Base-by-base conservation (phyloP, 2,329 filamentous ascomycete genomes). In the Aotearoamyces nothofagi region DNA sequence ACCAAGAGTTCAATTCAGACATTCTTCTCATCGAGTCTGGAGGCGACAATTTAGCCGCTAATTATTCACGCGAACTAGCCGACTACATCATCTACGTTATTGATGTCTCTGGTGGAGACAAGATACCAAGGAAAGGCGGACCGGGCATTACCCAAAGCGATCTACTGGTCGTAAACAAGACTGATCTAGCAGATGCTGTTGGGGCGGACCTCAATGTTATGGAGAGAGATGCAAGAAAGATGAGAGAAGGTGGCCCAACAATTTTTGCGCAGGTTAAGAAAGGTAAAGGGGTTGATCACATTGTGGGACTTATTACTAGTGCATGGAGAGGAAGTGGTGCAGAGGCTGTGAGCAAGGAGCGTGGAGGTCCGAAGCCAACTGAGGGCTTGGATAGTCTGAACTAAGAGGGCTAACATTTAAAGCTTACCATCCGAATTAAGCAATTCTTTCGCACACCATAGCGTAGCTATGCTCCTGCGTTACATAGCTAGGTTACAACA, bases 61-160 rank as follows among this genome's bases (percentile, higher is more conserved):
- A 98, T 61, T 98, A 98, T 65, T 81, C 72, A 31, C 69, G 90
- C 33, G 90, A 98, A 57, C 63, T 98, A 40, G 90, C 90, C 2
- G 90, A 98, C 54, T 98, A 80, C 53, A 98, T 98, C 55, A 78
- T 98, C 56, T 98, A 98, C 53, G 90, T 98, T 16, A 96, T 98
- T 44, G 90, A 98, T 55, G 90, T 98, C 11, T 80, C 76, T 32
- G 90, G 90, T 13, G 90, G 90, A 9, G 90, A 98, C 55, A 98
- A 98, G 67, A 78, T 98, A 28, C 90, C 90, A 0, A 61, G 90
- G 15, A 98, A 98, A 60, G 90, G 90, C 15, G 90, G 90, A 0
- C 90, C 90, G 0, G 90, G 90, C 2, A 98, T 98, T 51, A 98
- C 90, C 4, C 87, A 94, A 58, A 90, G 80, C 44, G 90, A 98